Percentiles rank a stretch among this genome's conserved stretches.
phyloP scores from a whole-genome alignment of 2,329 filamentous ascomycete genomes.

The Colletotrichum musicola region DNA sequence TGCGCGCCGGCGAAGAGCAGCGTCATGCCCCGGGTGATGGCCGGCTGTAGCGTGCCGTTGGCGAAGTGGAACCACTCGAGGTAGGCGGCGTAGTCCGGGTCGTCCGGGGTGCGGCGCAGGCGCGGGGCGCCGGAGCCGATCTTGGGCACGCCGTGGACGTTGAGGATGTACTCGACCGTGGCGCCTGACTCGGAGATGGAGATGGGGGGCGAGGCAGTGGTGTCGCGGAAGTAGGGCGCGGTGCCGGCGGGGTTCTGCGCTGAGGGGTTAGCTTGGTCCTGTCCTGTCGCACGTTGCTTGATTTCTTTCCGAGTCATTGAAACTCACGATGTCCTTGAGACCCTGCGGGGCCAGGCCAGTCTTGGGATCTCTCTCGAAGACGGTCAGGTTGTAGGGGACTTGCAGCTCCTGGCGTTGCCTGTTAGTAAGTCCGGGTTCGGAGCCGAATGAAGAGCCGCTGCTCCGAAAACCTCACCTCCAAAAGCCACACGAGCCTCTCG shows the following conservation, averaged over 20 bases:
- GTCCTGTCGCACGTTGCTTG: neutral
- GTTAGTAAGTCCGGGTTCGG: neutral
- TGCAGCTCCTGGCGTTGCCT: constrained; percentile 27
- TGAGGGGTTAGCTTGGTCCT: neutral
- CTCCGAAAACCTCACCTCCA: constrained; percentile 24
- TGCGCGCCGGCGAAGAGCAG: constrained; percentile 43
- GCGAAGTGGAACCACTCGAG: constrained; percentile 75
- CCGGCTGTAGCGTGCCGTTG: constrained; percentile 59
- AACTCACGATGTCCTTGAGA: constrained; percentile 30
- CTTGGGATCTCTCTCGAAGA: constrained; percentile 29
- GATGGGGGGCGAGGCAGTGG: constrained; percentile 54
- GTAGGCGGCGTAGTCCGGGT: constrained; percentile 69
- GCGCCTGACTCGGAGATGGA: constrained; percentile 69
- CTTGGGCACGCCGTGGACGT: constrained; percentile 57
- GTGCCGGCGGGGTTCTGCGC: constrained; percentile 61
- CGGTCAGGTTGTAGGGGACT: constrained; percentile 35
- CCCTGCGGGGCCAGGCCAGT: constrained; percentile 28
- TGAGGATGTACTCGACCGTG: constrained; percentile 71
- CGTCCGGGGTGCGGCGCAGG: constrained; percentile 54
- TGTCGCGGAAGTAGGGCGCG: constrained; percentile 72
- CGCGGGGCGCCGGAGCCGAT: constrained; percentile 51
- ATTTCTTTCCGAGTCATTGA: neutral
- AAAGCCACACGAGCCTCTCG: constrained; percentile 40
- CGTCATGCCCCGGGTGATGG: constrained; percentile 52
- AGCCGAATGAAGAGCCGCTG: neutral